These are phyloP conservation scores for Primulina tabacum DNA, from an alignment of 257 asterid genomes.

Conservation along the genomic window DNA sequence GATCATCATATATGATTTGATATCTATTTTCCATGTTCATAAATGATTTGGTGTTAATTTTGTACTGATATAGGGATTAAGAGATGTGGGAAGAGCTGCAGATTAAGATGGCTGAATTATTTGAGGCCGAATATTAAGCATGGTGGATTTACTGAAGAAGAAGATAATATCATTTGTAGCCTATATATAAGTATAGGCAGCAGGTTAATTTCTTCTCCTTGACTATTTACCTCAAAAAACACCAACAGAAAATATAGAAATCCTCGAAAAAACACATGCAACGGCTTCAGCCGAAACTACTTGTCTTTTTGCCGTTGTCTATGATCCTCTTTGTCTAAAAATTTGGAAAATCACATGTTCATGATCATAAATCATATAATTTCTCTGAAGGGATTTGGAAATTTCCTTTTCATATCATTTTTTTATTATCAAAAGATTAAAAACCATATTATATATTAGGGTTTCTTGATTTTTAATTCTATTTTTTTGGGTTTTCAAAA, in stretches of 20 bases:
- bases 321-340: constrained; percentile 35
- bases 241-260: constrained; percentile 9
- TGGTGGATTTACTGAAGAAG: constrained; percentile 98
- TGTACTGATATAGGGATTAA: constrained; percentile 54
- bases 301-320: constrained; percentile 69
- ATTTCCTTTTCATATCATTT: not conserved
- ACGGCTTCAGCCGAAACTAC: constrained; percentile 24
- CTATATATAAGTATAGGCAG: constrained; percentile 97
- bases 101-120: constrained; percentile 89
- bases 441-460: not conserved
- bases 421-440: constrained; percentile 1
- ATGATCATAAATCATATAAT: constrained; percentile 16
- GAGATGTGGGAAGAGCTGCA: constrained; percentile 98
- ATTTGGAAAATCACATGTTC: constrained; percentile 25
- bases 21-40: no score
- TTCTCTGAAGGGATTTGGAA: not conserved
- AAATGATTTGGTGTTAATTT: not conserved
- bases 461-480: constrained; percentile 2
- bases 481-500: no score
- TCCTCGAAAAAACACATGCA: constrained; percentile 19
- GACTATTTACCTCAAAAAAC: constrained; percentile 9
- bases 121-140: constrained; percentile 87
- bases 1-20: no score
- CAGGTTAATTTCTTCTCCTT: constrained; percentile 49
- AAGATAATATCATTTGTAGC: constrained; percentile 88